Conservation (phyloP, 2,329 filamentous ascomycete genomes). For the Trichoderma atrobrunneum region DNA sequence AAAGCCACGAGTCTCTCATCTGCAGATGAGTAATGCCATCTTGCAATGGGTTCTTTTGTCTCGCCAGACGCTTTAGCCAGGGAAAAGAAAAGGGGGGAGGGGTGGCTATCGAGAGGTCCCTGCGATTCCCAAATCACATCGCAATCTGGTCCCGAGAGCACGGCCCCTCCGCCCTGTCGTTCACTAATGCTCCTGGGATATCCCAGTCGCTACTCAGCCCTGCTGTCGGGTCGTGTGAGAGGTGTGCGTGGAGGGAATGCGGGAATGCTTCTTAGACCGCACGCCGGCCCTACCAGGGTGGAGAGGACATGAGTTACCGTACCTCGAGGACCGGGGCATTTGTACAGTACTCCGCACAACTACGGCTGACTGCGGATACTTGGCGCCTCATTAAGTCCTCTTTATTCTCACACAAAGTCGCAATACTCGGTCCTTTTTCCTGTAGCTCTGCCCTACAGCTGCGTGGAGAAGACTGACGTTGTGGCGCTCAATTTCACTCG, state of each 20-base stretch:
- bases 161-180: constrained; percentile 12
- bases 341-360: neutral
- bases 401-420: neutral
- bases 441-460: constrained; percentile 14
- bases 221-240: constrained; percentile 17
- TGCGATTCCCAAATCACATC: constrained; percentile 14
- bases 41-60: neutral
- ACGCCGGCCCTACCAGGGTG: constrained; percentile 3
- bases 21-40: neutral
- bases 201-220: constrained; percentile 18
- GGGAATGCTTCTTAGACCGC: neutral
- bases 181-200: constrained; percentile 7
- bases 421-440: neutral
- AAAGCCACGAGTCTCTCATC: neutral
- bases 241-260: constrained; percentile 1
- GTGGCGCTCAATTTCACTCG: constrained; percentile 4
- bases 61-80: neutral
- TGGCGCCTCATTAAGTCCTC: constrained; percentile 3
- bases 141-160: constrained; percentile 18
- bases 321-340: neutral
- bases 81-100: neutral
- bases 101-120: neutral
- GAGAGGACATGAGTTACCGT: neutral
- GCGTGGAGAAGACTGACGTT: neutral
- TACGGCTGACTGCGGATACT: constrained; percentile 18